Percentiles rank a stretch among this genome's conserved stretches.
Conservation (phyloP, 768 basidiomycete genomes). For the Amanita jacksonii region DNA sequence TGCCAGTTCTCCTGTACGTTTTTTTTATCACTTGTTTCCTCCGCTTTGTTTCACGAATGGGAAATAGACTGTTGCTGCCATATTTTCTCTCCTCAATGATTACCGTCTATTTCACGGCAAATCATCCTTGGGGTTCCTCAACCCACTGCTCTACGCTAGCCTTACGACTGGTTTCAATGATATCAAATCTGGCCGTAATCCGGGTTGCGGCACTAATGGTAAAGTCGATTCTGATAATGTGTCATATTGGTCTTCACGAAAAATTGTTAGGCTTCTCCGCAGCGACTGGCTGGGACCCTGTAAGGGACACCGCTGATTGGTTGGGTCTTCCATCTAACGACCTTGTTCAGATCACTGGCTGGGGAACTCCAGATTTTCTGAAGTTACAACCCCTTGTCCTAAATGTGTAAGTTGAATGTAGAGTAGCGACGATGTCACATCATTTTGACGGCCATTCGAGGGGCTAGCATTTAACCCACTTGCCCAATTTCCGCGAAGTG, state of each 20-base stretch:
- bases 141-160: conserved; percentile 36
- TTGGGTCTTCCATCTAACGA: conserved; percentile 1
- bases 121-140: conserved; percentile 48
- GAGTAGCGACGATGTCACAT: too few relatives aligned
- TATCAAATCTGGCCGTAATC: conserved; percentile 52
- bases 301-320: conserved; percentile 17
- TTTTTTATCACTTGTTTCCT: background rate
- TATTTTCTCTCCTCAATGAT: conserved; percentile 56
- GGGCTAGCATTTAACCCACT: too few relatives aligned
- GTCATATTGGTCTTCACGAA: background rate
- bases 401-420: background rate
- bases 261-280: conserved; percentile 29
- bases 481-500: too few relatives aligned
- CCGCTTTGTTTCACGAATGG: too few relatives aligned
- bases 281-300: conserved; percentile 42
- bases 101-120: conserved; percentile 38
- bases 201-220: conserved; percentile 51
- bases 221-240: conserved; percentile 14
- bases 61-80: conserved; percentile 44
- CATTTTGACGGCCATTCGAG: too few relatives aligned
- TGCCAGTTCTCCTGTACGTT: conserved; percentile 47
- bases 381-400: conserved; percentile 35
- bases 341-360: conserved; percentile 39
- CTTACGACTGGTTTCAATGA: conserved; percentile 42
- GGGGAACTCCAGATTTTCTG: conserved; percentile 53